Evolutionary conservation across 768 basidiomycete genomes (phyloP), one percentile per base, ranked within the genome.

Genomic region (Lentinus tigrinus): DNA sequence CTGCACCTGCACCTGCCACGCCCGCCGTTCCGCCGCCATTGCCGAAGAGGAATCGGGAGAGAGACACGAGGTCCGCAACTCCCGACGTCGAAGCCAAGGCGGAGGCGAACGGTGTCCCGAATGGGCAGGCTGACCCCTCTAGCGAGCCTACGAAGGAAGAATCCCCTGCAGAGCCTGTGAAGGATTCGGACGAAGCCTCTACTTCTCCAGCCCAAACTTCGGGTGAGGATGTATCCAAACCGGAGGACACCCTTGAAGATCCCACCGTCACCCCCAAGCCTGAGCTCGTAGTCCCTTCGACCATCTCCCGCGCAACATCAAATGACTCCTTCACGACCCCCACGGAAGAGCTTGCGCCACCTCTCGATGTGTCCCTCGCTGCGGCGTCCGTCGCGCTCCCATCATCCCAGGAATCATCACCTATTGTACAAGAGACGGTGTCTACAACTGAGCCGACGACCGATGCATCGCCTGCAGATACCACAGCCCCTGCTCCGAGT

Each of bases 1-100:
- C 51, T 19, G 39, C 81, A 3, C 28, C 51, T 19, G 39, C 38
- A n/a, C 39, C 24, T 63, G 60, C 28, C 19, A 56, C 42, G 16
- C 8, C 53, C 10, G n/a, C 50, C 5, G 52, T 52, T 28, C 40
- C 67, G 19, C 72, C 74, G n/a, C 73, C 69, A 0, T 60, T 77
- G 47, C 69, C 65, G n/a, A 65, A 65, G 56, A 42, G 40, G 39
- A 70, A 64, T 54, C 21, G 60, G 9, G 58, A 27, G 19, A 39
- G 60, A 19, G 52, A 54, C 11, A 31, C 28, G 7, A 52, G 42
- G 11, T 40, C 54, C 4, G 57, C 10, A 14, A 56, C 50, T 4
- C 54, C 59, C 2, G 52, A 53, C 1, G 39, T 24, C 3, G 56
- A 46, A 23, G 16, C 34, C 5, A 40, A 46, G 27, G 4, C 50